A percentile compares a stretch with the other conserved stretches of the same genome.
Conservation (phyloP, 2,329 filamentous ascomycete species). For the Pseudogymnoascus sp. region DNA sequence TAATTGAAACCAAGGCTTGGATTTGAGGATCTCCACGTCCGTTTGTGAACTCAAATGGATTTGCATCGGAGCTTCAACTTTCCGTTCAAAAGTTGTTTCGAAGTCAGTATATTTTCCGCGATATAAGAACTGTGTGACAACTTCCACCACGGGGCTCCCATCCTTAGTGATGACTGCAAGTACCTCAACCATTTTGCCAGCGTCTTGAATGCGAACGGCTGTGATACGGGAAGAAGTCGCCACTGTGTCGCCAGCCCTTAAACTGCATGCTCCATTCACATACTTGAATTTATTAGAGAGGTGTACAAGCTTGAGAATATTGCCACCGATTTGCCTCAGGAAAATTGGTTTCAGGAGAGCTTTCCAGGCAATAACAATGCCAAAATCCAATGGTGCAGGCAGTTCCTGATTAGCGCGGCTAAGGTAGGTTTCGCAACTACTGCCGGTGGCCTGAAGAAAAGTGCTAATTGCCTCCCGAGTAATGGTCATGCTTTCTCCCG, state of each 20-base stretch:
- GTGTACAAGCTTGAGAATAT: slow-evolving; percentile 91
- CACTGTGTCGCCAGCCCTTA: slow-evolving; percentile 91
- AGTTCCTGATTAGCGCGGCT: slow-evolving; percentile 91
- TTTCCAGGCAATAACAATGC: slow-evolving; percentile 79
- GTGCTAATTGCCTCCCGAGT: slow-evolving; percentile 92
- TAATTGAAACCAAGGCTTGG: no score
- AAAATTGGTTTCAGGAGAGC: slow-evolving; percentile 99
- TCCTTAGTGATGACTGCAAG: slow-evolving; percentile 88
- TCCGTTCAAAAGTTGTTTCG: slow-evolving; percentile 95
- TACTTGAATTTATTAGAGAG: slow-evolving; percentile 97
- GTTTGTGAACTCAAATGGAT: slow-evolving; percentile 31
- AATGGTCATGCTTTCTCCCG: slow-evolving; percentile 79
- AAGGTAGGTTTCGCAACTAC: slow-evolving; percentile 94
- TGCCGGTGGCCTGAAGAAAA: slow-evolving; percentile 95
- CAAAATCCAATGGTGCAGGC: slow-evolving; percentile 91
- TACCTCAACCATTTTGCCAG: slow-evolving; percentile 98
- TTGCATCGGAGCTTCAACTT: slow-evolving; percentile 86
- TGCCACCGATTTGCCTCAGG: slow-evolving; percentile 89
- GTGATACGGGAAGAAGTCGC: slow-evolving; percentile 94
- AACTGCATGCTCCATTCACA: slow-evolving; percentile 88
- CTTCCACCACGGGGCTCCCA: slow-evolving; percentile 86
- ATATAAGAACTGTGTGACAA: slow-evolving; percentile 85
- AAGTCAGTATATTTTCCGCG: slow-evolving; percentile 46
- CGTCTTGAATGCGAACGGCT: slow-evolving; percentile 94
- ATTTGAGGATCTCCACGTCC: no score